phyloP scores from a whole-genome alignment of 2,329 filamentous ascomycete genomes.

The Aspergillus pseudoterreus region DNA sequence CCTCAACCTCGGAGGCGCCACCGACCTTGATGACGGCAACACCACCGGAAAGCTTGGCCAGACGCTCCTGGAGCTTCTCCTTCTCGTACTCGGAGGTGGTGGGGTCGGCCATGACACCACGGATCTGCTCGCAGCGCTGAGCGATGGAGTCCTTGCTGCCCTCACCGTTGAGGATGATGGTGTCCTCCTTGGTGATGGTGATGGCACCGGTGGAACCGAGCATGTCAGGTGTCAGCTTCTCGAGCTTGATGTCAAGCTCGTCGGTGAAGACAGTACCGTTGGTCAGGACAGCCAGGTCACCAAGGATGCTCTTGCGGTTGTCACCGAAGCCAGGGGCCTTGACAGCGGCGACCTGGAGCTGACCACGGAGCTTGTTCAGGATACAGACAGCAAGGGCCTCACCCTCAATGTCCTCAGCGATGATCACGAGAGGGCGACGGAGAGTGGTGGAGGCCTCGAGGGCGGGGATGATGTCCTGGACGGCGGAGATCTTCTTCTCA shows the following conservation, averaged over 20 bases:
- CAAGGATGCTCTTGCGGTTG: constrained; percentile 99
- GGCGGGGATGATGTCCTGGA: constrained; percentile 97
- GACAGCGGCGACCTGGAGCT: constrained; percentile 96
- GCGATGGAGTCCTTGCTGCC: constrained; percentile 89
- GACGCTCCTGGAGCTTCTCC: constrained; percentile 99
- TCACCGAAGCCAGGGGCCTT: constrained; percentile 99
- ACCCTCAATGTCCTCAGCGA: constrained; percentile 98
- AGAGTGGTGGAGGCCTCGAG: constrained; percentile 95
- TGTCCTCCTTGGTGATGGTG: constrained; percentile 99
- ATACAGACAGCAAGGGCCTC: constrained; percentile 99
- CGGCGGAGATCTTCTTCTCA: constrained; percentile 99
- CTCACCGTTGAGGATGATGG: constrained; percentile 95
- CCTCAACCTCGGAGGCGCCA: constrained; percentile 95
- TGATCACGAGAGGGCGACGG: constrained; percentile 94
- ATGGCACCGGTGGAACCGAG: constrained; percentile 96
- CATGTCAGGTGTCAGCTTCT: constrained; percentile 95
- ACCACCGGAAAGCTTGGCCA: constrained; percentile 97
- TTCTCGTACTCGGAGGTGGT: constrained; percentile 98
- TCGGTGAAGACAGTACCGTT: constrained; percentile 97
- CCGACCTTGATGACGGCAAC: constrained; percentile 99
- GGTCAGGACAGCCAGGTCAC: constrained; percentile 91
- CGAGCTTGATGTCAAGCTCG: constrained; percentile 97
- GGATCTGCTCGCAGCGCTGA: constrained; percentile 98
- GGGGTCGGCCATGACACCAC: constrained; percentile 90
- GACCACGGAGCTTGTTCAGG: constrained; percentile 98